Percentiles rank a stretch among this genome's conserved stretches.
phyloP scores from a whole-genome alignment of 2,329 filamentous ascomycete genomes.

The Periconia sp. region DNA sequence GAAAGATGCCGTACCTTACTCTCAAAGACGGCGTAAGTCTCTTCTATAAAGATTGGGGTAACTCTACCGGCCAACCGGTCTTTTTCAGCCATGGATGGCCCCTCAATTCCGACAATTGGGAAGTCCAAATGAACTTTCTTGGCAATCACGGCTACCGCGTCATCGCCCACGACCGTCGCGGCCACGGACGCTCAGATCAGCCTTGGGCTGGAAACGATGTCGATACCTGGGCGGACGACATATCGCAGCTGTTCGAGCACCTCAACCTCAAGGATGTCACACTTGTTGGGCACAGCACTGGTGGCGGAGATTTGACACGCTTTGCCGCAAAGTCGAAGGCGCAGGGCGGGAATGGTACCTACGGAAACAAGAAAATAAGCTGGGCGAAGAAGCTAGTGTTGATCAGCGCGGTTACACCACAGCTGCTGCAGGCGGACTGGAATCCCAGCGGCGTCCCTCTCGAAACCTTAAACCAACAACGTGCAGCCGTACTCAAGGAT shows the following conservation, averaged over 20 bases:
- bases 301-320: slow-evolving; percentile 46
- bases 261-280: slow-evolving; percentile 34
- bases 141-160: slow-evolving; percentile 42
- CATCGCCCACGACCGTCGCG: slow-evolving; percentile 43
- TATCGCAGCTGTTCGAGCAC: slow-evolving; percentile 37
- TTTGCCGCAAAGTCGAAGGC: slow-evolving; percentile 30
- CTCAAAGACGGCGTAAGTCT: slow-evolving; percentile 5
- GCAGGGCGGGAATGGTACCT: not conserved
- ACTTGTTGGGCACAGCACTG: slow-evolving; percentile 43
- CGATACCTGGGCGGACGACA: slow-evolving; percentile 45
- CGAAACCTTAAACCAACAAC: not conserved
- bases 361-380: slow-evolving; percentile 30
- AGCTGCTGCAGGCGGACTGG: slow-evolving; percentile 1
- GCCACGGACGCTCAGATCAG: slow-evolving; percentile 45
- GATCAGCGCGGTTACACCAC: slow-evolving; percentile 2
- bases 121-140: slow-evolving; percentile 45
- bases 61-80: slow-evolving; percentile 34
- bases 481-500: not conserved
- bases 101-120: slow-evolving; percentile 44
- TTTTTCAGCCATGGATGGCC: slow-evolving; percentile 47
- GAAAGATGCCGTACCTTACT: slow-evolving; percentile 4
- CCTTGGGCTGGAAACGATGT: slow-evolving; percentile 46
- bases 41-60: slow-evolving; percentile 38
- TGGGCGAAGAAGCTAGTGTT: slow-evolving; percentile 46
- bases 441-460: slow-evolving; percentile 1